Percentiles rank a stretch among this genome's conserved stretches.
These are phyloP conservation scores for Platanthera guangdongensis DNA, from an alignment of 106 monocot genomes.

Conservation along the genomic window DNA sequence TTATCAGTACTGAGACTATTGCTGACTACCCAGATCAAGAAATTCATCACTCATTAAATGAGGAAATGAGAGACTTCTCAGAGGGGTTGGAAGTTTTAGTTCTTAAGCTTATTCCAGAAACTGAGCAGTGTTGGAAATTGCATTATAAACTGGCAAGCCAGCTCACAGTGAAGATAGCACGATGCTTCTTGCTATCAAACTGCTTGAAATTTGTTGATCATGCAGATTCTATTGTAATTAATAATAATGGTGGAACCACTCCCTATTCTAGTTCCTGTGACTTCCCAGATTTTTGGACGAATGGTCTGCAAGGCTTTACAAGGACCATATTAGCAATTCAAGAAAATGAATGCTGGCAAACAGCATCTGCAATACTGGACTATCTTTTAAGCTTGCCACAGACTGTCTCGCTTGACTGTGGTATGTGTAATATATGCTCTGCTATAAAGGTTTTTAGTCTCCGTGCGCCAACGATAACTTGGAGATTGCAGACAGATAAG, in stretches of 20 bases:
- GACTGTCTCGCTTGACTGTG: slow-evolving; percentile 28
- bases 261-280: neutral
- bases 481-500: slow-evolving; percentile 77
- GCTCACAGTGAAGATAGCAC: slow-evolving; percentile 34
- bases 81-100: slow-evolving; percentile 36
- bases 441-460: slow-evolving; percentile 43
- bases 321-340: slow-evolving; percentile 30
- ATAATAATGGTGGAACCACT: neutral
- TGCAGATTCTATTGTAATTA: neutral
- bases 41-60: slow-evolving; percentile 14
- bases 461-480: slow-evolving; percentile 81
- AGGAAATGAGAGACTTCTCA: slow-evolving; percentile 43
- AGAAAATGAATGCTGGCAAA: slow-evolving; percentile 76
- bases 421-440: slow-evolving; percentile 37
- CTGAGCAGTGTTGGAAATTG: slow-evolving; percentile 70
- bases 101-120: slow-evolving; percentile 45
- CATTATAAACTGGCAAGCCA: slow-evolving; percentile 53
- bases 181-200: slow-evolving; percentile 52
- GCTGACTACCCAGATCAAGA: slow-evolving; percentile 4
- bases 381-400: slow-evolving; percentile 57
- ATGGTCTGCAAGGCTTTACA: slow-evolving; percentile 51
- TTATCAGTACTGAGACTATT: neutral
- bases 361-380: slow-evolving; percentile 66
- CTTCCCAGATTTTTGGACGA: slow-evolving; percentile 25
- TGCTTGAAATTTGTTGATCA: slow-evolving; percentile 33